Evolutionary conservation across 2,329 filamentous ascomycete genomes (phyloP), one percentile per base, ranked within the genome.

Genomic region (Magnaporthales sp.): DNA sequence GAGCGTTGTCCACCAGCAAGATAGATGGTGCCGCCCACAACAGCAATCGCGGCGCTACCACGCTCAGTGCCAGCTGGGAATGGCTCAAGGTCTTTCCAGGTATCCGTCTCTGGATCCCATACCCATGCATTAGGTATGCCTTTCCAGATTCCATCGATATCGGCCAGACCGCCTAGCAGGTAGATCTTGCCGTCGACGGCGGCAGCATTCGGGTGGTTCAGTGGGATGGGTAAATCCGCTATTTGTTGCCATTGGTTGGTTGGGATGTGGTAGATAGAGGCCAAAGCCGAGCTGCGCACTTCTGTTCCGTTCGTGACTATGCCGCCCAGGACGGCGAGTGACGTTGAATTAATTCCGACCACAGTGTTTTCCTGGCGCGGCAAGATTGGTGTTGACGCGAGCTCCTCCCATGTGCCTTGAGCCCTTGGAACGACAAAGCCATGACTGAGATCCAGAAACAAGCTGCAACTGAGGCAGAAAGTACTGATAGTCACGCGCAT

Each of bases 131-230:
- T 69, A 0, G 69, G 30, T 2, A 73, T 66, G 0, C 73, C 73
- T 13, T 67, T 61, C 76, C 76, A 78, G 0, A 69, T 68, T 22
- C 66, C 68, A 13, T 72, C 68, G 13, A 67, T 58, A 4, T 69
- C 70, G 8, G 69, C 71, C 1, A 80, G 71, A 0, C 76, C 78
- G 6, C 79, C 78, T 2, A 81, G 70, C 0, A 80, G 63, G 66
- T 79, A 80, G 13, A 80, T 71, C 66, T 76, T 77, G 61, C 73
- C 74, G 60, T 75, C 67, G 2, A 77, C 71, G 0, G 70, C 74
- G 7, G 75, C 78, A 24, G 73, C 74, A 64, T 80, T 81, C 62
- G 74, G 71, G 65, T 80, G 78, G 63, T 78, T 79, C 2, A 77
- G 68, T 5, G 70, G 61, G 0, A 72, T 60, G 0, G 78, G 78